Evolutionary conservation across 1,284 basidiomycete species (phyloP), one percentile per base, ranked within the genome.

Genomic region (Xerocomus subilludens): DNA sequence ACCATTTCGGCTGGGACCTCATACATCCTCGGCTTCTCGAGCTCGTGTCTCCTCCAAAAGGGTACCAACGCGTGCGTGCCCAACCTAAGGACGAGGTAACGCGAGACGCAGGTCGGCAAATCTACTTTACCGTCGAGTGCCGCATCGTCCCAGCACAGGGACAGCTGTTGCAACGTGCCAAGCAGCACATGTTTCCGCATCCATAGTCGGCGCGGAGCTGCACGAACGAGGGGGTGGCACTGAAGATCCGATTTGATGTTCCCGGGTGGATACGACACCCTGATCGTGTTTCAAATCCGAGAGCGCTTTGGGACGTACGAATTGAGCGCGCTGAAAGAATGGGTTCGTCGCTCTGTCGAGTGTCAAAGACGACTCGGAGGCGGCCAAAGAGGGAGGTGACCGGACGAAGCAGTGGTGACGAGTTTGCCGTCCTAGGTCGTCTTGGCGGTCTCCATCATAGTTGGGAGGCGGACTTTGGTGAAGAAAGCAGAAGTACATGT

Each of bases 401-500:
- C 83, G 1, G 76, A 76, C 10, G 89, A 90, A 5, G 87, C 83
- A 10, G 85, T 84, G 64, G 84, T 83, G 66, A 91, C 81, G 2
- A 84, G 81, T 27, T 86, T 85, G 33, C 85, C 79, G 51, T 80
- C 81, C 1, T 78, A 67, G 4, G 76, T 67, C 6, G 76, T 73
- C 56, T 81, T 80, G 38, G 86, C 83, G 1, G 86, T 84, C 9
- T 81, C 71, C 21, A 86, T 79, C 21, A 90, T 83, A 2, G 82
- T 76, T 0, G 89, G 89, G 4, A 90, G 80, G 51, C 91, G 86
- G 8, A 87, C 82, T 30, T 84, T 80, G 8, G 90, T 89, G 69
- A 92, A 85, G 72, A 42, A 86, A 87, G 42, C 47, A 30, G 51
- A 30, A 13, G 51, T 30, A 53, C 3, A 30, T 51, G 42, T 47